Percentiles rank a stretch among this genome's conserved stretches.
These are phyloP conservation scores for Plantago major DNA, from an alignment of 257 asterid species.

Conservation along the genomic window DNA sequence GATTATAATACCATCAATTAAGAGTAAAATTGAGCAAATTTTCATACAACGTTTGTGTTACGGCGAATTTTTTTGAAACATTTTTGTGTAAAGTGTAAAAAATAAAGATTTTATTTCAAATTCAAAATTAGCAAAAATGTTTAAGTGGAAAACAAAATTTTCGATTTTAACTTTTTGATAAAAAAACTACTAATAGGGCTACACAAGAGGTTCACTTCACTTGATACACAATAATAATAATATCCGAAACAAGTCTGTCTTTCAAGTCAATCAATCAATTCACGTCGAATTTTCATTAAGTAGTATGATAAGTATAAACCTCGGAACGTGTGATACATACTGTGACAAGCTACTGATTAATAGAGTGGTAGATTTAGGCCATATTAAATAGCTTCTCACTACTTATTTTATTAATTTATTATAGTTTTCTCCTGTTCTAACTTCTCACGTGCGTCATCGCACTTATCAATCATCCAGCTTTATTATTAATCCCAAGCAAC, in stretches of 20 bases:
- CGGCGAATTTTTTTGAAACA: no score
- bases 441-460: conserved; percentile 29
- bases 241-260: conserved; percentile 14
- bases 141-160: no score
- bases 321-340: conserved; percentile 37
- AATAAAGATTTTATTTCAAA: no score
- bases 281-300: conserved; percentile 29
- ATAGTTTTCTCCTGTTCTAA: not conserved
- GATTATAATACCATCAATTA: no score
- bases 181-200: not conserved
- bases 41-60: no score
- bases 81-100: no score
- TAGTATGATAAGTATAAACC: conserved; percentile 22
- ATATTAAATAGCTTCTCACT: conserved; percentile 22
- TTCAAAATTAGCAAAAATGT: no score
- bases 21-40: no score
- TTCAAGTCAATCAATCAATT: conserved; percentile 34
- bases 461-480: not conserved
- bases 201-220: not conserved
- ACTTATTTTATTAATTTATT: conserved; percentile 5
- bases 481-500: not conserved
- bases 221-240: conserved; percentile 5
- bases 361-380: conserved; percentile 24
- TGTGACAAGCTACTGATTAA: conserved; percentile 28
- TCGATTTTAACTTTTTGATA: no score